Evolutionary conservation across 805 yeast genomes (phyloP).

Genomic region (Candida sonorensis): DNA sequence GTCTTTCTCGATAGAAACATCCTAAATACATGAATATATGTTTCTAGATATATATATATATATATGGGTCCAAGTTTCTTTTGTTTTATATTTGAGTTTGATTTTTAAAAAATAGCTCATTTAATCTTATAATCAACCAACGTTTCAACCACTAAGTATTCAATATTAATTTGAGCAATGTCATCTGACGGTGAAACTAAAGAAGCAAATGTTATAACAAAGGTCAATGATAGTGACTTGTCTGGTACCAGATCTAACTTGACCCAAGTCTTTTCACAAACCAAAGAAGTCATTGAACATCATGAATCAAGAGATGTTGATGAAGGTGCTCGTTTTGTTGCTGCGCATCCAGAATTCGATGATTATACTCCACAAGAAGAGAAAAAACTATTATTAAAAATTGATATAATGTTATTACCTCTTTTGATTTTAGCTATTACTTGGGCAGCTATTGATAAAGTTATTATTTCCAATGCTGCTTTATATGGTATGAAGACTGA

Average conservation of each 20-base stretch:
- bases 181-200: not conserved
- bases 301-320: conserved; percentile 9
- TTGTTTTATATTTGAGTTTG: too few relatives aligned
- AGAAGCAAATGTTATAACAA: too few relatives aligned
- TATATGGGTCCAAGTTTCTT: too few relatives aligned
- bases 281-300: not conserved
- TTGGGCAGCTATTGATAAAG: conserved; percentile 18
- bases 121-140: too few relatives aligned
- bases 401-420: conserved; percentile 16
- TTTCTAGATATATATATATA: too few relatives aligned
- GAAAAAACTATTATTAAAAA: conserved; percentile 11
- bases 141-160: too few relatives aligned
- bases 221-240: too few relatives aligned
- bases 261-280: not conserved
- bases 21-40: too few relatives aligned
- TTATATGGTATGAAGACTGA: conserved; percentile 41
- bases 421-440: conserved; percentile 14
- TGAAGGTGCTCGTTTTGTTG: conserved; percentile 19
- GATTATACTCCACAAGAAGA: conserved; percentile 14
- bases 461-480: conserved; percentile 21
- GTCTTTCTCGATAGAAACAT: too few relatives aligned
- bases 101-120: too few relatives aligned
- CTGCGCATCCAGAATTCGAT: conserved; percentile 20
- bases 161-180: too few relatives aligned
- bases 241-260: not conserved